Conservation (phyloP, 805 yeast species). For the Tetrapisispora taiwanensis region DNA sequence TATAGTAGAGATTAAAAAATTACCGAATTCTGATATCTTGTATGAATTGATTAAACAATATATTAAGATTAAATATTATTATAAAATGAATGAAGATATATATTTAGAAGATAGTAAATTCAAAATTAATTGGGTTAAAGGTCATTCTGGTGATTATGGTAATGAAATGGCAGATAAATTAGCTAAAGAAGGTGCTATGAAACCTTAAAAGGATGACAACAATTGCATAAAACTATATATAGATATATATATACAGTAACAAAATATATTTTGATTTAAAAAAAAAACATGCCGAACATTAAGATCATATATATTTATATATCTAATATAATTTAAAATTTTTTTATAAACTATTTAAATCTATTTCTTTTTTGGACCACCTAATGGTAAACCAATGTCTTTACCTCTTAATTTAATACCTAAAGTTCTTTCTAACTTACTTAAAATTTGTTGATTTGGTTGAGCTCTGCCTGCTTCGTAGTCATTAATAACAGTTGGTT, state of each 20-base stretch:
- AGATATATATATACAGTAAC: neutral
- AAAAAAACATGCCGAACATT: neutral
- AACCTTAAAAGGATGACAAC: no score
- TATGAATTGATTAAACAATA: conserved; percentile 36
- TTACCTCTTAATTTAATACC: conserved; percentile 96
- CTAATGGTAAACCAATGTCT: conserved; percentile 82
- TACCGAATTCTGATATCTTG: conserved; percentile 24
- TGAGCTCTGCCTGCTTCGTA: conserved; percentile 95
- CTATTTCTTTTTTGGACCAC: conserved; percentile 35
- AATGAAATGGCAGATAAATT: conserved; percentile 69
- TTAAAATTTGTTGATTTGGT: conserved; percentile 91
- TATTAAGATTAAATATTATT: conserved; percentile 31
- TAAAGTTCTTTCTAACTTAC: conserved; percentile 84
- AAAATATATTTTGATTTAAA: neutral
- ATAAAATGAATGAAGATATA: conserved; percentile 18
- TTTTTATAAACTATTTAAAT: no score
- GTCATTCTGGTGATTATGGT: conserved; percentile 61
- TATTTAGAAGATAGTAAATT: conserved; percentile 32
- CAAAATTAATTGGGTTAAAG: conserved; percentile 51
- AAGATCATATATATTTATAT: neutral
- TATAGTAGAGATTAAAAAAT: conserved; percentile 34
- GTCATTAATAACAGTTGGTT: conserved; percentile 89
- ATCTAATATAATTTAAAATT: no score
- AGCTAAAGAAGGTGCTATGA: conserved; percentile 53
- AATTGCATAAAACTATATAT: neutral